Percentiles rank a stretch among this genome's conserved stretches.
phyloP scores from a whole-genome alignment of 345 rosid genomes.

The Aquilaria sinensis region DNA sequence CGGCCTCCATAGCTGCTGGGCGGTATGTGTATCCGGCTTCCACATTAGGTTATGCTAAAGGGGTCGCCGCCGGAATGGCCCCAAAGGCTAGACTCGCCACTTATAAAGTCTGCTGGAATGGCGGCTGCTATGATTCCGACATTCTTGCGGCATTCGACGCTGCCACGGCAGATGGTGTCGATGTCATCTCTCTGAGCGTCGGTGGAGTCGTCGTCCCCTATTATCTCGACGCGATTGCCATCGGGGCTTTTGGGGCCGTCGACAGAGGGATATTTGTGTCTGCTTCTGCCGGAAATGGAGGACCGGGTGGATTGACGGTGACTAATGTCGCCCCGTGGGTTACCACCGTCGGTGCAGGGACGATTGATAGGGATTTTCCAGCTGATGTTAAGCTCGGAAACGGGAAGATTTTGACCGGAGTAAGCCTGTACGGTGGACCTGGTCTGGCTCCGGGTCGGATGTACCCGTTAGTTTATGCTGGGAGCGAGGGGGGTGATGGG shows the following conservation, averaged over 20 bases:
- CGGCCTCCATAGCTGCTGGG: constrained; percentile 81
- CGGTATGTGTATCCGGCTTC: constrained; percentile 76
- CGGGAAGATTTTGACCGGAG: constrained; percentile 53
- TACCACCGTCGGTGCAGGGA: constrained; percentile 80
- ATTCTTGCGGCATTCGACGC: constrained; percentile 83
- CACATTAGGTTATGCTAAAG: constrained; percentile 72
- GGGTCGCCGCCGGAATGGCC: constrained; percentile 91
- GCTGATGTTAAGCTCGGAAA: constrained; percentile 77
- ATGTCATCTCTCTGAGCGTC: constrained; percentile 79
- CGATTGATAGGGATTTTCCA: constrained; percentile 75
- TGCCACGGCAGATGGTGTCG: constrained; percentile 78
- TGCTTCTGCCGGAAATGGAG: constrained; percentile 90
- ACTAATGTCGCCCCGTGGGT: constrained; percentile 90
- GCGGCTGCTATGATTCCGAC: constrained; percentile 92
- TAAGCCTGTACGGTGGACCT: constrained; percentile 63
- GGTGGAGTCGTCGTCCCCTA: constrained; percentile 92
- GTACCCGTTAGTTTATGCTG: constrained; percentile 74
- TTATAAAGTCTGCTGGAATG: constrained; percentile 90
- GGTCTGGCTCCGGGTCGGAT: constrained; percentile 40
- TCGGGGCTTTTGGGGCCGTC: constrained; percentile 74
- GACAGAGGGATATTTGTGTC: constrained; percentile 77
- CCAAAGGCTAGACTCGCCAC: constrained; percentile 88
- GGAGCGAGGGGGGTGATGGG: constrained; percentile 60
- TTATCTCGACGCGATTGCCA: constrained; percentile 86
- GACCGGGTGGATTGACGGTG: constrained; percentile 78